These are phyloP conservation scores for Dothiorella sarmentorum DNA, from an alignment of 2,329 filamentous ascomycete genomes.

Conservation along the genomic window DNA sequence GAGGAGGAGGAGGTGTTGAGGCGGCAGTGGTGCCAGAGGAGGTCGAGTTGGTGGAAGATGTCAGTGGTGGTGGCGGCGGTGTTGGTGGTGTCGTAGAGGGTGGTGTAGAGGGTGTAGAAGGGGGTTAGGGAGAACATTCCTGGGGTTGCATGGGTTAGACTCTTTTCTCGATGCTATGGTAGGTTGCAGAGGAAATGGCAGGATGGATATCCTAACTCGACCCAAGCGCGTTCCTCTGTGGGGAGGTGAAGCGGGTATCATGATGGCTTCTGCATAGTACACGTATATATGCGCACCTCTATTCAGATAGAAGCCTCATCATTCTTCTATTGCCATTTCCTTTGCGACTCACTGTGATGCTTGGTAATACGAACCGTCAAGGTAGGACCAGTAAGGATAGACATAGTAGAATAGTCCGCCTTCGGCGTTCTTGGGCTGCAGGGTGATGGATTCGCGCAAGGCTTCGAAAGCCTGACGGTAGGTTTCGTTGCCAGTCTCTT, in stretches of 20 bases:
- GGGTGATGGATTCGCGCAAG: conserved; percentile 47
- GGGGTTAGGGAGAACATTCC: conserved; percentile 41
- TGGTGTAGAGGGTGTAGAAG: conserved; percentile 40
- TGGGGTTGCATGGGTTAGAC: no score
- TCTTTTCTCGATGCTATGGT: no score
- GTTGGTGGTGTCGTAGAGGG: conserved; percentile 37
- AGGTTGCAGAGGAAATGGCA: no score
- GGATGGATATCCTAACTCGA: no score
- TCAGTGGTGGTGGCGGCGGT: conserved; percentile 43
- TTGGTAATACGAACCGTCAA: no score
- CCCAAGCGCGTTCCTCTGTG: no score
- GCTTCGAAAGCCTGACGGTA: conserved; percentile 49
- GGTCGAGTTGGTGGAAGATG: conserved; percentile 34
- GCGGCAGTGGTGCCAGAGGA: conserved; percentile 34
- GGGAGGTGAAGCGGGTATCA: no score
- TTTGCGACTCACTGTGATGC: no score
- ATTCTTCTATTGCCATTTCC: no score
- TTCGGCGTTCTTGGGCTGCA: conserved; percentile 48
- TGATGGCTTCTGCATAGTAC: no score
- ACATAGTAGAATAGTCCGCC: conserved; percentile 54
- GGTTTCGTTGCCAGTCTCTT: conserved; percentile 43
- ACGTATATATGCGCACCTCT: no score
- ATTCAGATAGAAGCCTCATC: no score
- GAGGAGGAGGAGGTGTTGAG: conserved; percentile 32
- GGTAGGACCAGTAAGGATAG: conserved; percentile 36